A percentile compares a stretch with the other conserved stretches of the same genome.
Evolutionary conservation across 78 protist species (phyloP).

Genomic region (Dictyostelium intermedium): DNA sequence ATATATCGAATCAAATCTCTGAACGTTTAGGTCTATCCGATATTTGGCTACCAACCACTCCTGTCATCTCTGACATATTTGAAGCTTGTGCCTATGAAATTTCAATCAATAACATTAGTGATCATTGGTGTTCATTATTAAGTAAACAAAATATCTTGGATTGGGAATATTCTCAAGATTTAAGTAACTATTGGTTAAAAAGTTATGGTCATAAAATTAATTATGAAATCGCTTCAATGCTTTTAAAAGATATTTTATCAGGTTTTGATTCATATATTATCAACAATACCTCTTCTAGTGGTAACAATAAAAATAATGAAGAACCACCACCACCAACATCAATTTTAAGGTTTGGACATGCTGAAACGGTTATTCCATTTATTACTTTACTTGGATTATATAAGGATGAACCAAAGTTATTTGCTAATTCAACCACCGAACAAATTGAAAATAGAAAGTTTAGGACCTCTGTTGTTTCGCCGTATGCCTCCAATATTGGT

Average conservation of each 20-base stretch:
- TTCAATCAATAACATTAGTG: slow-evolving; percentile 1
- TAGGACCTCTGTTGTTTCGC: slow-evolving; percentile 36
- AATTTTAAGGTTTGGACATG: slow-evolving; percentile 55
- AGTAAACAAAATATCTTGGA: neutral
- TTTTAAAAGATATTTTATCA: neutral
- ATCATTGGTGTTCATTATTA: slow-evolving; percentile 45
- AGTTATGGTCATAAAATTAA: slow-evolving; percentile 37
- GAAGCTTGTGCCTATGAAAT: slow-evolving; percentile 46
- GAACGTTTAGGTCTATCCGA: slow-evolving; percentile 24
- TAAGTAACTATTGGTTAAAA: slow-evolving; percentile 43
- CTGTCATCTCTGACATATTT: neutral
- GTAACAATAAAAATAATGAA: neutral
- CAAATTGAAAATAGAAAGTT: slow-evolving; percentile 36
- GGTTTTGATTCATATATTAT: neutral
- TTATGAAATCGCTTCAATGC: slow-evolving; percentile 9
- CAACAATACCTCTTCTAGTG: too few species aligned
- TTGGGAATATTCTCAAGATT: slow-evolving; percentile 48
- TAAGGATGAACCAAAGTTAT: neutral
- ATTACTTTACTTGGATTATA: slow-evolving; percentile 36
- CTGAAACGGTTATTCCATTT: slow-evolving; percentile 65
- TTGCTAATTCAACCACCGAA: slow-evolving; percentile 25
- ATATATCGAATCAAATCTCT: neutral
- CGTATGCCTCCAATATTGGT: slow-evolving; percentile 52
- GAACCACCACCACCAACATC: neutral
- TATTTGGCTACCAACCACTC: neutral